Percentiles rank a stretch among this genome's conserved stretches.
phyloP scores from a whole-genome alignment of 2,329 filamentous ascomycete species.

The Alternaria triticina region DNA sequence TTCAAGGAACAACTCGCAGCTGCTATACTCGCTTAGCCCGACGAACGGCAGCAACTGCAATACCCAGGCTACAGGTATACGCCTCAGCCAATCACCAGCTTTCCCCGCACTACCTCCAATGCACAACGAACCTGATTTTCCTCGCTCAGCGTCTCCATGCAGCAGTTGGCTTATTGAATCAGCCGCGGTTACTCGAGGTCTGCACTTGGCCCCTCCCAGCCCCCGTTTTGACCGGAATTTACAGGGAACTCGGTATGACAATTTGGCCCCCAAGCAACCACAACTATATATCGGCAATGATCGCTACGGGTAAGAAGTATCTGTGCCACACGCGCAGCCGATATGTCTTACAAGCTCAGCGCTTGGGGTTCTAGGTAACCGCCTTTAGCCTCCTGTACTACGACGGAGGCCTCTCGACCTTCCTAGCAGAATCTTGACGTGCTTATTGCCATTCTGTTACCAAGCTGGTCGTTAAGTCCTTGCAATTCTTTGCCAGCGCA shows the following conservation, averaged over 20 bases:
- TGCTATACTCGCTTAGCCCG: not conserved
- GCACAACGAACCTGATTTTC: not conserved
- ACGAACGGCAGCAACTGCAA: not conserved
- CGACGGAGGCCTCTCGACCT: too few species aligned
- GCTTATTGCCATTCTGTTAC: too few species aligned
- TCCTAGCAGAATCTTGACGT: too few species aligned
- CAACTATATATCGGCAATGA: rapidly evolving
- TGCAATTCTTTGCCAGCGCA: not conserved
- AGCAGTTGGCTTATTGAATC: not conserved
- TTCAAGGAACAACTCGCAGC: not conserved
- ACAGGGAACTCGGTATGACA: rapidly evolving
- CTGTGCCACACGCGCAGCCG: too few species aligned
- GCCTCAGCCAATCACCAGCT: not conserved
- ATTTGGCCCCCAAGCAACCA: rapidly evolving
- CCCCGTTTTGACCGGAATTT: not conserved
- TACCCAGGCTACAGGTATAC: not conserved
- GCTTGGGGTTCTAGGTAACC: too few species aligned
- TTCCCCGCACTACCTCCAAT: not conserved
- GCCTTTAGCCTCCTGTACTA: too few species aligned
- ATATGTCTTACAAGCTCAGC: too few species aligned
- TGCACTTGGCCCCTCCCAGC: not conserved
- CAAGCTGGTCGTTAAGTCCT: not conserved
- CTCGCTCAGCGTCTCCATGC: not conserved
- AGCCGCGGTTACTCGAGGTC: not conserved
- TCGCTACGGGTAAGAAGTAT: not conserved